Evolutionary conservation across 345 rosid species (phyloP).

Genomic region (Salix dunnii): DNA sequence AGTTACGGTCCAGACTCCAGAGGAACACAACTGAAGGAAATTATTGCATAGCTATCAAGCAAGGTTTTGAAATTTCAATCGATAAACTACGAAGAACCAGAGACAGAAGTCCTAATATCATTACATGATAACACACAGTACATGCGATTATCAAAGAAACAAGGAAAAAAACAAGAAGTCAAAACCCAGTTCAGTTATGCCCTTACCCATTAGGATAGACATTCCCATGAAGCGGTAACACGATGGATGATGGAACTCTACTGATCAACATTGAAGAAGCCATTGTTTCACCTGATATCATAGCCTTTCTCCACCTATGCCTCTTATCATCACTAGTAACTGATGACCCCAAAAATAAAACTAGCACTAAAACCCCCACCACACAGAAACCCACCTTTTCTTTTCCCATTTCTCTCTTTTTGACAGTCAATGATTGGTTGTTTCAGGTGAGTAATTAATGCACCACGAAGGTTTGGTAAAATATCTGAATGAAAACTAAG

Average conservation of each 20-base stretch:
- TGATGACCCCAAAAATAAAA: constrained; percentile 12
- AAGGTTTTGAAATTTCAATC: not conserved
- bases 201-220: constrained; percentile 70
- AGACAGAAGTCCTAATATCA: not conserved
- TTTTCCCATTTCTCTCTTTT: constrained; percentile 26
- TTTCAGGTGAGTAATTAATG: too few relatives aligned
- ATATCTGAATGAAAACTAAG: not conserved
- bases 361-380: not conserved
- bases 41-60: not conserved
- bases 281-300: constrained; percentile 6
- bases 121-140: too few relatives aligned
- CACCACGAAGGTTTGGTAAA: constrained; percentile 7
- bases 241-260: constrained; percentile 54
- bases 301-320: constrained; percentile 27
- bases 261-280: constrained; percentile 34
- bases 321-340: constrained; percentile 9
- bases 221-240: constrained; percentile 68
- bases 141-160: not conserved
- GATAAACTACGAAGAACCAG: not conserved
- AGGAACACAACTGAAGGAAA: not conserved
- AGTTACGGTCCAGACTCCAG: not conserved
- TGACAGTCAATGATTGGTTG: not conserved
- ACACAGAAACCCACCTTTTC: constrained; percentile 16
- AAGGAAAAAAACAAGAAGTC: not conserved
- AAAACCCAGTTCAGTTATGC: not conserved